Evolutionary conservation across 352 stramenopile species (phyloP).

Genomic region (Phytophthora citrophthora): DNA sequence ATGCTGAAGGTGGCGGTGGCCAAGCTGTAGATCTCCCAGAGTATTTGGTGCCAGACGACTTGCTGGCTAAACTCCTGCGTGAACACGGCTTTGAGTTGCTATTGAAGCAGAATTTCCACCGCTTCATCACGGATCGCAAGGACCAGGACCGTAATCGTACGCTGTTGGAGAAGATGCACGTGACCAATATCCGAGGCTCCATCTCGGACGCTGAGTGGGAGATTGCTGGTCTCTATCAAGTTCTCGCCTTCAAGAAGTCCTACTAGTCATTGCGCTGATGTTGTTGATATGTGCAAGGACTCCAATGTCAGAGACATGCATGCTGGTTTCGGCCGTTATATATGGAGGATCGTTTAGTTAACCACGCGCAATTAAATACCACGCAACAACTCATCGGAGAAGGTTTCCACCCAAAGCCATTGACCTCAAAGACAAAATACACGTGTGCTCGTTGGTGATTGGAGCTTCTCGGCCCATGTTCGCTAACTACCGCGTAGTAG

Average conservation of each 20-base stretch:
- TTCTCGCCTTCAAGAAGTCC: slow-evolving; percentile 86
- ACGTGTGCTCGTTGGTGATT: no score
- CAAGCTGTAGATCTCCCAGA: slow-evolving; percentile 90
- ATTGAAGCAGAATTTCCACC: slow-evolving; percentile 87
- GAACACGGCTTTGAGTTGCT: slow-evolving; percentile 85
- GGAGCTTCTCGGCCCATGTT: no score
- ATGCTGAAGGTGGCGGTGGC: slow-evolving; percentile 51
- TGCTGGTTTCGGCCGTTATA: no score
- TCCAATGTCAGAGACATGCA: no score
- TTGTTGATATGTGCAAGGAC: no score
- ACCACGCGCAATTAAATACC: no score
- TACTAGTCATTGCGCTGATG: slow-evolving; percentile 39
- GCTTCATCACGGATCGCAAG: slow-evolving; percentile 79
- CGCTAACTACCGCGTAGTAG: no score
- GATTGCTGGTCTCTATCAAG: slow-evolving; percentile 85
- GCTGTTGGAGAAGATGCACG: slow-evolving; percentile 88
- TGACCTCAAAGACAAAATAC: no score
- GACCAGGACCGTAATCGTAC: slow-evolving; percentile 70
- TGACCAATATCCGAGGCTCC: slow-evolving; percentile 85
- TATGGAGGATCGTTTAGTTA: no score
- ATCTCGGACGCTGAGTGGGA: slow-evolving; percentile 90
- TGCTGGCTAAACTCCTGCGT: slow-evolving; percentile 66
- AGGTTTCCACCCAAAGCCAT: no score
- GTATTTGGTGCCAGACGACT: slow-evolving; percentile 90
- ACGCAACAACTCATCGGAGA: no score